These are phyloP conservation scores for Silene conica DNA, from an alignment of 148 eudicot species.

Conservation along the genomic window DNA sequence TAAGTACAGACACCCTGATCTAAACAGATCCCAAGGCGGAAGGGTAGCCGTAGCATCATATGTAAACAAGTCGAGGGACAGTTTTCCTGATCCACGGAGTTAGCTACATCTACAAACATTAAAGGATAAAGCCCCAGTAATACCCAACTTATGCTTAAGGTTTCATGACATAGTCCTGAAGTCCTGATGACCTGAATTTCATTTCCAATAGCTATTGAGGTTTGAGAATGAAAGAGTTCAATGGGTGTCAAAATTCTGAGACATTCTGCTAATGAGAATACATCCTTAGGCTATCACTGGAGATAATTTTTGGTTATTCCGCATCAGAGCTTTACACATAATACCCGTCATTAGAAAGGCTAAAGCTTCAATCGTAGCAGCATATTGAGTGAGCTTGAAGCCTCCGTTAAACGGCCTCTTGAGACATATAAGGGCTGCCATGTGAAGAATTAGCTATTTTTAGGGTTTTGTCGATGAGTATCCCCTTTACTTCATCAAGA, in stretches of 20 bases:
- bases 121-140: neutral
- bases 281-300: neutral
- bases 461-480: constrained; percentile 21
- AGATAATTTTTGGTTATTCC: neutral
- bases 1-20: neutral
- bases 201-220: neutral
- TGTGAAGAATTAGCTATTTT: constrained; percentile 6
- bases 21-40: neutral
- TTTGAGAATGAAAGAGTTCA: neutral
- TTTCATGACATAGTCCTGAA: neutral
- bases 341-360: constrained; percentile 4
- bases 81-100: neutral
- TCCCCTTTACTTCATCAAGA: constrained; percentile 25
- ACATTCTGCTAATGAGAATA: neutral
- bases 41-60: neutral
- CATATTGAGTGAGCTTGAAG: constrained; percentile 21
- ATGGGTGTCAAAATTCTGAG: neutral
- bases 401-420: constrained; percentile 23
- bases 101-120: neutral
- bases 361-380: constrained; percentile 8
- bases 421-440: constrained; percentile 26
- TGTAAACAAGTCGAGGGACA: neutral
- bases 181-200: neutral
- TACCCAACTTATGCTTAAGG: neutral
- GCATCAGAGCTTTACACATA: neutral